These are phyloP conservation scores for Chaetomidium leptoderma DNA, from an alignment of 495 filamentous ascomycete genomes.

Conservation along the genomic window DNA sequence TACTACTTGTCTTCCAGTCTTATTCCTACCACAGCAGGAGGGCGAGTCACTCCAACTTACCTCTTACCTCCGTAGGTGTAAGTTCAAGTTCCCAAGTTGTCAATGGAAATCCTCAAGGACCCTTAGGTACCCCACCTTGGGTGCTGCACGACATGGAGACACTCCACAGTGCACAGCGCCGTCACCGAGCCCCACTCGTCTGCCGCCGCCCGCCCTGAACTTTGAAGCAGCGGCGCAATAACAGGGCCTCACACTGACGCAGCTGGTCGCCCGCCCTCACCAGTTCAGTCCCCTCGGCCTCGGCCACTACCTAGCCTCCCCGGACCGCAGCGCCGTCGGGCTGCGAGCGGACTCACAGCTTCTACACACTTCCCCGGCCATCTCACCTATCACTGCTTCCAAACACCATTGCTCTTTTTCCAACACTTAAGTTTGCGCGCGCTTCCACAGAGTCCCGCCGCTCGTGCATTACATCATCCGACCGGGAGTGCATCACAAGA, in stretches of 20 bases:
- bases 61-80: too few relatives aligned
- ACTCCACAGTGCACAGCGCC: too few relatives aligned
- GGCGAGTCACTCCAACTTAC: too few relatives aligned
- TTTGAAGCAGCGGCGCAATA: not conserved
- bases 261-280: constrained; percentile 1
- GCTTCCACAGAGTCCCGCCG: not conserved
- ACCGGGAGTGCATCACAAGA: constrained; percentile 18
- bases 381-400: not conserved
- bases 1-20: too few relatives aligned
- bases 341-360: not conserved
- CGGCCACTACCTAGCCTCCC: not conserved
- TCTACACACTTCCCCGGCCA: not conserved
- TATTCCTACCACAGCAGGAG: too few relatives aligned
- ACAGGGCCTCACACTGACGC: not conserved
- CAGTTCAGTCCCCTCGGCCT: not conserved
- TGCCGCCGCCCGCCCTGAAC: not conserved
- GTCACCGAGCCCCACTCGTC: not conserved
- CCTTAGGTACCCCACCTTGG: too few relatives aligned
- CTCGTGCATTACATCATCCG: constrained; percentile 26
- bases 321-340: not conserved
- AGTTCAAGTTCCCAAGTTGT: too few relatives aligned
- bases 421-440: not conserved
- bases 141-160: too few relatives aligned
- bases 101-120: too few relatives aligned
- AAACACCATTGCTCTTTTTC: not conserved